Base-by-base conservation (phyloP, 306 rosid species). In the Trifolium dubium region DNA sequence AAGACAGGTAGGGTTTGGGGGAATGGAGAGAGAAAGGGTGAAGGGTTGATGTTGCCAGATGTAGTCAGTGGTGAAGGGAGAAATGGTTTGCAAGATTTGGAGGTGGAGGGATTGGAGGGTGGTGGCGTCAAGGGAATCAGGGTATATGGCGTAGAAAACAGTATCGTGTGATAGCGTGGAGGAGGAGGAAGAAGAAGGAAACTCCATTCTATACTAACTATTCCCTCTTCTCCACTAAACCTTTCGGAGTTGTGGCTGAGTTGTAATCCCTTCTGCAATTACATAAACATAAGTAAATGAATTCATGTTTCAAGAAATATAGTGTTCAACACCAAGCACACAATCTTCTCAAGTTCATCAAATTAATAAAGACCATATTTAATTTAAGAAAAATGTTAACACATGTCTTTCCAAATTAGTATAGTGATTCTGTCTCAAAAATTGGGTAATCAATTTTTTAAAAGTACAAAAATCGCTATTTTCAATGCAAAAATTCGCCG, bases 1-100 rank as follows among this genome's bases (percentile, higher is more conserved):
- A 51, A 67, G 72, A 67, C 96, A 89, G 5, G 88, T 72, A 64
- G 92, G 79, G 44, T 67, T 77, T 39, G 89, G 83, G 39, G 83
- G 11, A 46, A 84, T 41, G 32, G 97, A 86, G 39, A 68, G 64
- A 49, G 96, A 88, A 67, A 94, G 97, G 4, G 83, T 10, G 82
- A 91, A 91, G 53, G 96, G 92, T 8, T 89, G 83, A 86, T 94
- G 98, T 74, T 94, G 97, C 98, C 98, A 94, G 4, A 94, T 67
- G 83, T 94, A 91, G 81, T 73, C 83, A 63, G 79, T 3, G 77
- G 89, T 83, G 82, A 88, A 83, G 66, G 92, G 74, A 2, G 96
- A 77, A 1, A 94, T 28, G 14, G 86, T 50, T 71, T 77, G 69
- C 59, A 89, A 78, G 82, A 94, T 94, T 85, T 83, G 80, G 68